Base-by-base conservation (phyloP, 129 eudicot species). In the Flaveria trinervia region DNA sequence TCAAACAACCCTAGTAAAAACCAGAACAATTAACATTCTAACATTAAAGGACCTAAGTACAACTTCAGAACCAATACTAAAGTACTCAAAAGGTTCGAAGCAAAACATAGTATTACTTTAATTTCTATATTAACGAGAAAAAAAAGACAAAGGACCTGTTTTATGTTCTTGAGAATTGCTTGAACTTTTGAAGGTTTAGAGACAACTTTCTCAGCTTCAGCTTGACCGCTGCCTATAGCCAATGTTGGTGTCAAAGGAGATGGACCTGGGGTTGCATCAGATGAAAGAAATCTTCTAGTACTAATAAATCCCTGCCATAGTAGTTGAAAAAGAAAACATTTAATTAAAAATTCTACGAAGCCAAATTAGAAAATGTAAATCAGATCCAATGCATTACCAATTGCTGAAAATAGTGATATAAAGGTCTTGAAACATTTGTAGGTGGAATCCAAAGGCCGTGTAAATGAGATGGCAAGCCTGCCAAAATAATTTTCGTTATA, bases 91-190 rank as follows among this genome's bases (percentile, higher is more conserved):
- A 49, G 55, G 55, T 22, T 52, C 20, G 5, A 67, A 72, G 51
- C 52, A 16, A 36, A 54, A 54, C 66, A 72, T 36, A 12, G 51
- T 54, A 36, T n/a, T 8, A 72, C 17, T 36, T 16, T n/a, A 69
- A 25, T 10, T 20, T 16, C 4, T 46, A 43, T 59, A 15, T 55
- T 36, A 55, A 55, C 56, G 51, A 28, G 4, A 28, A 28, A 49
- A 33, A 11, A 30, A 69, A 30, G 59, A 73, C 65, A 52, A 72
- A 73, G 60, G 51, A 86, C 97, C 96, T 92, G 97, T 75, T 89
- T 92, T 77, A 94, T 94, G 61, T 80, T 79, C 80, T 94, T 94
- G 39, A 91, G 78, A 75, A 94, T 77, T 46, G 98, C 97, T 83
- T 94, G 96, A 41, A 94, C 97, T 71, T 68, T 87, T 50, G 88